Evolutionary conservation across 1,139 yeast species (phyloP).

Genomic region (Sugiyamaella castrensis): DNA sequence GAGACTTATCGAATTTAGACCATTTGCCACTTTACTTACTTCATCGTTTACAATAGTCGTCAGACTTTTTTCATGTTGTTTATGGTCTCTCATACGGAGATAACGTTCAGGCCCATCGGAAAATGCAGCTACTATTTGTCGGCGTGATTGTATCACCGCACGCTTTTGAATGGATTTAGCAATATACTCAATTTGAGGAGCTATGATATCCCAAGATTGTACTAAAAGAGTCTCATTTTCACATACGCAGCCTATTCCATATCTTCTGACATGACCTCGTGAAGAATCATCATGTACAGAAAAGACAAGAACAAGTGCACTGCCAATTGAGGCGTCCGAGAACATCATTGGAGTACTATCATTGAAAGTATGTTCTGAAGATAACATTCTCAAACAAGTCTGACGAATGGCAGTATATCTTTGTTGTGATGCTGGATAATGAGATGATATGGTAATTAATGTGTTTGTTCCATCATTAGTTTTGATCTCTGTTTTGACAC

Average conservation of each 20-base stretch:
- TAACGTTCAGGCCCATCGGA: slow-evolving; percentile 46
- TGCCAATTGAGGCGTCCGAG: slow-evolving; percentile 68
- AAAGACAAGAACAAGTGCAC: slow-evolving; percentile 63
- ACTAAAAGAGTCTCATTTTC: slow-evolving; percentile 56
- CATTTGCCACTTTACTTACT: not conserved
- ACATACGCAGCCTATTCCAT: slow-evolving; percentile 59
- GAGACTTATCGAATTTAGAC: too few relatives aligned
- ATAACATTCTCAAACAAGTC: slow-evolving; percentile 45
- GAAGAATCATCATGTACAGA: slow-evolving; percentile 68
- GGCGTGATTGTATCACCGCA: slow-evolving; percentile 31
- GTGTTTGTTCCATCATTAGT: not conserved
- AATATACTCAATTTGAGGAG: slow-evolving; percentile 50
- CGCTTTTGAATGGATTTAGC: slow-evolving; percentile 52
- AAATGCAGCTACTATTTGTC: slow-evolving; percentile 20
- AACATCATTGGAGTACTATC: slow-evolving; percentile 65
- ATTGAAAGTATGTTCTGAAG: slow-evolving; percentile 70
- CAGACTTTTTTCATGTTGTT: slow-evolving; percentile 53
- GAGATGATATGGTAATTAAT: slow-evolving; percentile 45
- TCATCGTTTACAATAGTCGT: slow-evolving; percentile 59
- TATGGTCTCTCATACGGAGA: slow-evolving; percentile 49
- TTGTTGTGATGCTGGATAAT: slow-evolving; percentile 58
- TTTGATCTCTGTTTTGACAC: slow-evolving; percentile 18
- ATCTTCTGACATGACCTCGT: slow-evolving; percentile 75
- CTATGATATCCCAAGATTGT: slow-evolving; percentile 56
- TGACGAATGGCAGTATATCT: slow-evolving; percentile 56